Percentiles rank a stretch among this genome's conserved stretches.
These are phyloP conservation scores for Penicillium tannophilum DNA, from an alignment of 495 filamentous ascomycete species.

Conservation along the genomic window DNA sequence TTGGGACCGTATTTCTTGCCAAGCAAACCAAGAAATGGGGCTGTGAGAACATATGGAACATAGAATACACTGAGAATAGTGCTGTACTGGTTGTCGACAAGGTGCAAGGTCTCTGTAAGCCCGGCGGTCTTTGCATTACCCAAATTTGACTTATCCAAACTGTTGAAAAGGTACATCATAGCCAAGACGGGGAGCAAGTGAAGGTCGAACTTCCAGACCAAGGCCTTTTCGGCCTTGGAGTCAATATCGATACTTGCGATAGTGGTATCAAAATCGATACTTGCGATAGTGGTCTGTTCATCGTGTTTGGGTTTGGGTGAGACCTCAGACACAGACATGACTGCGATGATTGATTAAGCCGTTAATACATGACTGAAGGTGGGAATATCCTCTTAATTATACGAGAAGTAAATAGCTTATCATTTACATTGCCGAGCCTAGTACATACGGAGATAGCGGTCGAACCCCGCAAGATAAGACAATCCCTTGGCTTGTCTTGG, in stretches of 20 bases:
- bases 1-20: constrained; percentile 68
- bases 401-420: background rate
- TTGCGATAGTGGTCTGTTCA: constrained; percentile 9
- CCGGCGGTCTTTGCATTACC: constrained; percentile 72
- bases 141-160: constrained; percentile 68
- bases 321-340: background rate
- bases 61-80: constrained; percentile 73
- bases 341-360: background rate
- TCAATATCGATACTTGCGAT: constrained; percentile 23
- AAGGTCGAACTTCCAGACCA: constrained; percentile 58
- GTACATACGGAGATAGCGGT: background rate
- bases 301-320: background rate
- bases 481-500: background rate
- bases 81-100: constrained; percentile 69
- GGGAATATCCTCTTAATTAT: background rate
- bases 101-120: constrained; percentile 48
- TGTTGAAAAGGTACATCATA: constrained; percentile 67
- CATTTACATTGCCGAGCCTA: background rate
- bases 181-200: constrained; percentile 64
- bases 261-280: constrained; percentile 19
- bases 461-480: background rate
- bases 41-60: constrained; percentile 74
- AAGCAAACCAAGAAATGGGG: constrained; percentile 65
- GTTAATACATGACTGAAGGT: background rate
- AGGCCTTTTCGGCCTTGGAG: constrained; percentile 13